These are phyloP conservation scores for Phytophthora cajani DNA, from an alignment of 352 stramenopile genomes.

Conservation along the genomic window DNA sequence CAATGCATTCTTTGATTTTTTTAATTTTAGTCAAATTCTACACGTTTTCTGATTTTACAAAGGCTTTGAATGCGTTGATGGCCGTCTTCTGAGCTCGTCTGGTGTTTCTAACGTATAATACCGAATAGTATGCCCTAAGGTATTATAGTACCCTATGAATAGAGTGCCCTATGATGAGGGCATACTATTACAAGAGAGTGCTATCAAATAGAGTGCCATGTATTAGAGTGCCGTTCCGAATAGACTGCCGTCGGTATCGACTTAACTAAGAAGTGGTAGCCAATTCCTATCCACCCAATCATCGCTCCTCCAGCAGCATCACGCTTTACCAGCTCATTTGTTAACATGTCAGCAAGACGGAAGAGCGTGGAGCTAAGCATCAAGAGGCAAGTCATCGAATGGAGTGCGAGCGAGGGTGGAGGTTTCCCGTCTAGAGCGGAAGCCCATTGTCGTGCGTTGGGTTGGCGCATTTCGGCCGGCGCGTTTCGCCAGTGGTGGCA, in stretches of 20 bases:
- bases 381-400: constrained; percentile 18
- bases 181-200: background rate
- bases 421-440: constrained; percentile 8
- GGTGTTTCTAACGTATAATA: background rate
- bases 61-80: too few species aligned
- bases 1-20: too few species aligned
- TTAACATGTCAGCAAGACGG: constrained; percentile 16
- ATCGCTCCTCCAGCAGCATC: background rate
- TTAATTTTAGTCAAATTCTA: too few species aligned
- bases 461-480: constrained; percentile 13
- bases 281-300: background rate
- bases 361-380: constrained; percentile 18
- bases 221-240: background rate
- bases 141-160: constrained; percentile 2
- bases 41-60: too few species aligned
- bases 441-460: constrained; percentile 11
- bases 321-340: constrained; percentile 3
- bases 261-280: background rate
- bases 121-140: background rate
- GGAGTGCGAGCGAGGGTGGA: constrained; percentile 11
- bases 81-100: too few species aligned
- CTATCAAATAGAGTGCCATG: constrained; percentile 7
- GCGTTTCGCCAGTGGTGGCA: constrained; percentile 24
- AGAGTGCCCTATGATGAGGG: too few species aligned
- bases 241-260: background rate